Evolutionary conservation across 2,329 filamentous ascomycete genomes (phyloP).

Genomic region (Phymatotrichopsis omnivora): DNA sequence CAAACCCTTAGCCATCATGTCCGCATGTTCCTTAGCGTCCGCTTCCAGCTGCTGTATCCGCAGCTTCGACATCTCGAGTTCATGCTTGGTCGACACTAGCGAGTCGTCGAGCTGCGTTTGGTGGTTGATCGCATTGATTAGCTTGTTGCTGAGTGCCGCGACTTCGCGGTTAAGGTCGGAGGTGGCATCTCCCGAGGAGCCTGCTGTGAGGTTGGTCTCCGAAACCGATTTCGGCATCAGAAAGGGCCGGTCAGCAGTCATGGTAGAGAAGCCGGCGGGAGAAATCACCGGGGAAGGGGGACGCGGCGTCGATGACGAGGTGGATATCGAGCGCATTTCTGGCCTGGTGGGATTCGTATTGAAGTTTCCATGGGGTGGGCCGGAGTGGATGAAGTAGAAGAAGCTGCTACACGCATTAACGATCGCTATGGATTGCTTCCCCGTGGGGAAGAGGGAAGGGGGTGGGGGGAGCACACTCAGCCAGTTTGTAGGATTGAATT

Average conservation of each 20-base stretch:
- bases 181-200: slow-evolving; percentile 3
- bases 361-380: too few relatives aligned
- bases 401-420: too few relatives aligned
- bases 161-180: slow-evolving; percentile 63
- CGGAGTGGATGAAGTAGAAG: too few relatives aligned
- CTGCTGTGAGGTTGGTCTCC: slow-evolving; percentile 15
- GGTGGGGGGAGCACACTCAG: too few relatives aligned
- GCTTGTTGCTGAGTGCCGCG: slow-evolving; percentile 81
- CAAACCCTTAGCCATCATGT: slow-evolving; percentile 59
- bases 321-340: slow-evolving; percentile 18
- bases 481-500: too few relatives aligned
- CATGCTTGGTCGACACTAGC: slow-evolving; percentile 68
- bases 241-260: slow-evolving; percentile 21
- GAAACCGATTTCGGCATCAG: slow-evolving; percentile 15
- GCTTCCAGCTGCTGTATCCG: slow-evolving; percentile 59
- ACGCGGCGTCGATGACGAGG: slow-evolving; percentile 10
- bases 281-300: slow-evolving; percentile 15
- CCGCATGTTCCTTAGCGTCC: slow-evolving; percentile 58
- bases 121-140: slow-evolving; percentile 95
- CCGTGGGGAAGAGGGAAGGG: too few relatives aligned
- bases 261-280: slow-evolving; percentile 24
- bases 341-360: too few relatives aligned
- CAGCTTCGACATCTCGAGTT: slow-evolving; percentile 63
- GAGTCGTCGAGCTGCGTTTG: slow-evolving; percentile 87
- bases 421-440: too few relatives aligned